Evolutionary conservation across 805 yeast genomes (phyloP).

Genomic region (Wickerhamiella lipophila): DNA sequence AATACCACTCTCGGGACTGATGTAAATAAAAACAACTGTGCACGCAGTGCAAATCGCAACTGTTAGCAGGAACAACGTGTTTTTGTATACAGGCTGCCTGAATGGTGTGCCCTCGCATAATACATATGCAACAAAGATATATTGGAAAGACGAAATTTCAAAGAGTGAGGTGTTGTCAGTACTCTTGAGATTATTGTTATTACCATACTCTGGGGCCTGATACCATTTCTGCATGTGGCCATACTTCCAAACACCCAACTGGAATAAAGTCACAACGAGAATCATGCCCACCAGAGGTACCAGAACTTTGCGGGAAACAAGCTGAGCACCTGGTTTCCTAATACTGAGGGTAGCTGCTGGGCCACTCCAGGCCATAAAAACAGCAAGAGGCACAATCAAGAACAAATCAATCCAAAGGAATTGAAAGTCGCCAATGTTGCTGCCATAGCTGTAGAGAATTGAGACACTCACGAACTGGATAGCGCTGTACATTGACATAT

Average conservation of each 20-base stretch:
- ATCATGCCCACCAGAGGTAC: slow-evolving; percentile 76
- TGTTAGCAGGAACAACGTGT: slow-evolving; percentile 55
- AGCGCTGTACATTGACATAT: slow-evolving; percentile 93
- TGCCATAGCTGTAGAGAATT: slow-evolving; percentile 72
- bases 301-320: slow-evolving; percentile 78
- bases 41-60: slow-evolving; percentile 38
- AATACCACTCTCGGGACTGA: slow-evolving; percentile 37
- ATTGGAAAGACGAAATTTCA: slow-evolving; percentile 73
- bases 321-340: slow-evolving; percentile 86
- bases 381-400: slow-evolving; percentile 84
- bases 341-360: slow-evolving; percentile 48
- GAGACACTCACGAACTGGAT: slow-evolving; percentile 87
- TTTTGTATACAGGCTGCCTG: slow-evolving; percentile 58
- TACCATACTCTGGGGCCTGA: slow-evolving; percentile 64
- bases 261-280: slow-evolving; percentile 48
- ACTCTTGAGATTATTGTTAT: slow-evolving; percentile 65
- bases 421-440: slow-evolving; percentile 93
- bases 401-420: slow-evolving; percentile 86
- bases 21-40: slow-evolving; percentile 42
- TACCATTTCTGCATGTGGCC: slow-evolving; percentile 57
- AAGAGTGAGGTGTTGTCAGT: slow-evolving; percentile 85
- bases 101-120: slow-evolving; percentile 90
- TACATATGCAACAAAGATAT: slow-evolving; percentile 70
- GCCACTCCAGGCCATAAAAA: slow-evolving; percentile 93
- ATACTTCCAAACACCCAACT: slow-evolving; percentile 54